phyloP scores from a whole-genome alignment of 2,329 filamentous ascomycete genomes.

The Xylaria sp. region DNA sequence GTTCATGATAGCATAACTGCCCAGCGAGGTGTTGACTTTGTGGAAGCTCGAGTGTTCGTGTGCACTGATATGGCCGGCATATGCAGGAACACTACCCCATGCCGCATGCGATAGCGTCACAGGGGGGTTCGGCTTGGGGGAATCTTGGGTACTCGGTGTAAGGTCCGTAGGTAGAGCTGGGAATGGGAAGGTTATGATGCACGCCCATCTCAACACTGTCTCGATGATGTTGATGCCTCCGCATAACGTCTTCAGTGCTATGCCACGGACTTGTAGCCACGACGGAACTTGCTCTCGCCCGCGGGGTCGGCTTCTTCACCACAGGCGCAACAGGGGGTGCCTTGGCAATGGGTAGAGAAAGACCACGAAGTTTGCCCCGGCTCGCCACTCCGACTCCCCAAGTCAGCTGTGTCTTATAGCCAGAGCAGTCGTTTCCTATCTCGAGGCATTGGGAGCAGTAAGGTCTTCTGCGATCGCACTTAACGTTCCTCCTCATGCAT shows the following conservation, averaged over 20 bases:
- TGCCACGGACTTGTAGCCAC: constrained; percentile 37
- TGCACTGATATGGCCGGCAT: constrained; percentile 38
- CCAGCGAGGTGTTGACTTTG: constrained; percentile 37
- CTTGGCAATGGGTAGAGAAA: constrained; percentile 68
- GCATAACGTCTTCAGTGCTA: constrained; percentile 34
- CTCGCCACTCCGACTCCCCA: constrained; percentile 96
- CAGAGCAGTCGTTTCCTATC: constrained; percentile 84
- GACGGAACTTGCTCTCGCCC: constrained; percentile 43
- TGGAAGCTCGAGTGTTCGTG: constrained; percentile 41
- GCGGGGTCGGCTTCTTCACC: constrained; percentile 44
- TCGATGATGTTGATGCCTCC: constrained; percentile 30
- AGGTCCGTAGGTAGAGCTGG: constrained; percentile 32
- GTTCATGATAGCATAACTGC: constrained; percentile 41
- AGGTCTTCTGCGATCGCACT: constrained; percentile 85
- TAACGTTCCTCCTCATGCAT: constrained; percentile 74
- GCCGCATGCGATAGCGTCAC: constrained; percentile 37
- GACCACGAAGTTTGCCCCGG: constrained; percentile 84
- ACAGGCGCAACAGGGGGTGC: constrained; percentile 49
- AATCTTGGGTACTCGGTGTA: constrained; percentile 49
- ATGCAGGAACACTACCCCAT: constrained; percentile 44
- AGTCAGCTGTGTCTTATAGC: constrained; percentile 93
- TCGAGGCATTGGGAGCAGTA: constrained; percentile 95
- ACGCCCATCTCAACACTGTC: constrained; percentile 36
- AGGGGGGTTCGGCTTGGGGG: constrained; percentile 41
- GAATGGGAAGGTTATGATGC: constrained; percentile 40